These are phyloP conservation scores for Penicillium ochrochloron DNA, from an alignment of 495 filamentous ascomycete species.

Conservation along the genomic window DNA sequence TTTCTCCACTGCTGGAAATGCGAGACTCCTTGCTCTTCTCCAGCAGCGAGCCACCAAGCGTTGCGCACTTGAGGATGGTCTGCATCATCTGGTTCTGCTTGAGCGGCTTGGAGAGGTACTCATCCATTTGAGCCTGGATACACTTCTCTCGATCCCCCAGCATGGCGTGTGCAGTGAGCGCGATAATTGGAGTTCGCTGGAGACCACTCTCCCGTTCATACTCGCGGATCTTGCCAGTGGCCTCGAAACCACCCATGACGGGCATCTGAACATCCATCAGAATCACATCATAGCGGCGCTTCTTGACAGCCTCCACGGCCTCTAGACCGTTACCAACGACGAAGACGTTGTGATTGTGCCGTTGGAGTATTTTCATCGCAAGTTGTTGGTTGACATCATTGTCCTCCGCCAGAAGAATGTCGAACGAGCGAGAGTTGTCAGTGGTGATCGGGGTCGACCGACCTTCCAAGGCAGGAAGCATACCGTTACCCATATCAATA, in stretches of 20 bases:
- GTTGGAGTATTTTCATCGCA: constrained; percentile 95
- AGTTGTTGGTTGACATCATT: constrained; percentile 97
- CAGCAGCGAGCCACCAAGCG: constrained; percentile 84
- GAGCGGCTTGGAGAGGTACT: constrained; percentile 96
- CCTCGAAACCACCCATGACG: constrained; percentile 98
- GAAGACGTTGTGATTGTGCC: constrained; percentile 95
- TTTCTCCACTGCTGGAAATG: constrained; percentile 59
- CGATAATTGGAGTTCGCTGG: constrained; percentile 91
- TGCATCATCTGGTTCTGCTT: constrained; percentile 99
- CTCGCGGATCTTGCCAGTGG: constrained; percentile 94
- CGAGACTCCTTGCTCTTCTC: constrained; percentile 69
- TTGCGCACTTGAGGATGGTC: constrained; percentile 94
- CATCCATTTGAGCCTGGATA: constrained; percentile 98
- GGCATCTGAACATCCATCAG: constrained; percentile 99
- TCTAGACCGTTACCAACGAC: constrained; percentile 95
- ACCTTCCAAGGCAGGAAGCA: constrained; percentile 97
- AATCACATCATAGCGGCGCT: constrained; percentile 92
- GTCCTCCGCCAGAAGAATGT: constrained; percentile 95
- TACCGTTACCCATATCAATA: constrained; percentile 95
- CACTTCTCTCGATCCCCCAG: constrained; percentile 98
- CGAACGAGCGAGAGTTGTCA: constrained; percentile 93
- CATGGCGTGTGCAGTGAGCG: constrained; percentile 98
- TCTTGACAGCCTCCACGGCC: constrained; percentile 86
- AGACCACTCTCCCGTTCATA: constrained; percentile 79
- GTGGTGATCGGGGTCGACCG: constrained; percentile 88